phyloP scores from a whole-genome alignment of 768 basidiomycete species.

The Postia placenta region DNA sequence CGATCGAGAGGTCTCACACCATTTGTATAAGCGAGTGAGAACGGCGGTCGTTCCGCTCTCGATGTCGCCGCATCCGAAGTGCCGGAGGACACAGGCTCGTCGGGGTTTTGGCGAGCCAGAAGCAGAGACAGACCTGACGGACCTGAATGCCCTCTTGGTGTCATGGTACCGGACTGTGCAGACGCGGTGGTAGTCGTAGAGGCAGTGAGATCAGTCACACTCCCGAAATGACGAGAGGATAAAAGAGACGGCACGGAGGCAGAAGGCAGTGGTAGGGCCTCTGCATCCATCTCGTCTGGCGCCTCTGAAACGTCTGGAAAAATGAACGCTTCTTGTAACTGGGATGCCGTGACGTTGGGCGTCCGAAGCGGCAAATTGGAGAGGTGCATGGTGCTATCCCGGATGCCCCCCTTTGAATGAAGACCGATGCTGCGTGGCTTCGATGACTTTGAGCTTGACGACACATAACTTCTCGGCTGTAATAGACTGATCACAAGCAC shows the following conservation, averaged over 20 bases:
- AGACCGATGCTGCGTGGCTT: constrained; percentile 21
- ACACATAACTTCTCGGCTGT: constrained; percentile 44
- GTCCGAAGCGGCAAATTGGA: constrained; percentile 37
- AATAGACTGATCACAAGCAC: constrained; percentile 38
- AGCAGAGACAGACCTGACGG: constrained; percentile 21
- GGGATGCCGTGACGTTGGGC: constrained; percentile 34
- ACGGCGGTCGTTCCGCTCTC: neutral
- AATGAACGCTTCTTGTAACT: constrained; percentile 6
- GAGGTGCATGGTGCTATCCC: constrained; percentile 59
- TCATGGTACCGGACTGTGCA: constrained; percentile 11
- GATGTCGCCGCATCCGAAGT: no score
- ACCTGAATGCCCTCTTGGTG: constrained; percentile 11
- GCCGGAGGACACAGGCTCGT: constrained; percentile 3
- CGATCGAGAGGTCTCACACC: neutral
- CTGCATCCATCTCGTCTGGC: neutral
- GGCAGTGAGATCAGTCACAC: constrained; percentile 15
- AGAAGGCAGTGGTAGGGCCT: neutral
- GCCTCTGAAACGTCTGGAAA: neutral
- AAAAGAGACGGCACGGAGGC: constrained; percentile 11
- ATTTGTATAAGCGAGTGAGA: neutral
- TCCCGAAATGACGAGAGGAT: constrained; percentile 9
- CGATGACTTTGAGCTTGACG: constrained; percentile 19
- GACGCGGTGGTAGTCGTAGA: constrained; percentile 18
- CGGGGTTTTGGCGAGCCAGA: constrained; percentile 10
- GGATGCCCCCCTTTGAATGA: constrained; percentile 60